Evolutionary conservation across 2,329 filamentous ascomycete species (phyloP).

Genomic region (Chrysoporthe austroafricana): DNA sequence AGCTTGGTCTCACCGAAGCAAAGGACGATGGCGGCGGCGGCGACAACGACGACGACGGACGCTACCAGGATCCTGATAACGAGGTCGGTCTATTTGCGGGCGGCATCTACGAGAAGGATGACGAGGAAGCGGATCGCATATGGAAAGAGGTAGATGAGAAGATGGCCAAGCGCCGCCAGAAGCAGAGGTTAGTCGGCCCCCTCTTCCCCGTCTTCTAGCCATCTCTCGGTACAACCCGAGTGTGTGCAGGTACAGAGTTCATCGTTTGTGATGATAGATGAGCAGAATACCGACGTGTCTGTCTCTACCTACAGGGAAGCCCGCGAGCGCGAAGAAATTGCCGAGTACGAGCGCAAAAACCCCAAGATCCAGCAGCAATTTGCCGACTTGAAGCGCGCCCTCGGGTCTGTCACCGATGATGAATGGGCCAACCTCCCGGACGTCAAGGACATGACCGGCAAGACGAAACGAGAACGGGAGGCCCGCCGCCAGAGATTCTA

Average conservation of each 20-base stretch:
- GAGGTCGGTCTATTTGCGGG: constrained; percentile 95
- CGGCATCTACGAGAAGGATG: constrained; percentile 94
- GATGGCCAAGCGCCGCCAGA: constrained; percentile 88
- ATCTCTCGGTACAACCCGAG: neutral
- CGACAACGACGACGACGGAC: constrained; percentile 66
- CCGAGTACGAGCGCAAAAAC: constrained; percentile 96
- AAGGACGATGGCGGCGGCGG: constrained; percentile 69
- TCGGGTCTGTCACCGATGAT: constrained; percentile 87
- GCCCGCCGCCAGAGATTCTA: constrained; percentile 86
- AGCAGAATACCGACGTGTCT: constrained; percentile 76
- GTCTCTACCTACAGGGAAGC: constrained; percentile 78
- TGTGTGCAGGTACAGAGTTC: constrained; percentile 59
- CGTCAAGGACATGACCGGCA: constrained; percentile 94
- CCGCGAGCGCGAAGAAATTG: constrained; percentile 85
- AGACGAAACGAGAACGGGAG: constrained; percentile 84
- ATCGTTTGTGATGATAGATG: constrained; percentile 67
- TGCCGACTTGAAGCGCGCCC: constrained; percentile 88
- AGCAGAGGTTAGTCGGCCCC: constrained; percentile 75
- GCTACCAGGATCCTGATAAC: constrained; percentile 96
- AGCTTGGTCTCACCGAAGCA: constrained; percentile 65
- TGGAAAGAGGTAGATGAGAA: constrained; percentile 96
- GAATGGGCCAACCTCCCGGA: constrained; percentile 97
- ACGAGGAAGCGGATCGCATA: constrained; percentile 95
- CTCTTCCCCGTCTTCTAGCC: neutral
- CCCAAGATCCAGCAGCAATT: constrained; percentile 99